Evolutionary conservation across 2,329 filamentous ascomycete species (phyloP), one percentile per base, ranked within the genome.

Genomic region (Trichoderma sp.): DNA sequence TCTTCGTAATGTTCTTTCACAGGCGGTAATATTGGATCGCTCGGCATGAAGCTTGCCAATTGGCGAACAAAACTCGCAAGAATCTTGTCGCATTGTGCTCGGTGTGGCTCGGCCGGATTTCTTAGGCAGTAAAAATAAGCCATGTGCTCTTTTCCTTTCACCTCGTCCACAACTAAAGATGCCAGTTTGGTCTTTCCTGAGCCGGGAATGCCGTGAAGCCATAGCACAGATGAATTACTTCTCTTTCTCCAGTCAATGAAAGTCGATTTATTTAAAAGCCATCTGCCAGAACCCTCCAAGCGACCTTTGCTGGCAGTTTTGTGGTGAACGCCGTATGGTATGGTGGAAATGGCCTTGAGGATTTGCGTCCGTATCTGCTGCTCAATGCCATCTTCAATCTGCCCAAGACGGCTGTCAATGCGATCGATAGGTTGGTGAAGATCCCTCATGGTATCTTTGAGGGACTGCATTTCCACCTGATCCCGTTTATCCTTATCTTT

Each of bases 181-280:
- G 59, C 59, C 7, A 72, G 14, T 31, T 72, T 72, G 35, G 53
- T 72, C 53, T 72, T 72, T 21, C 68, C 68, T 29, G 68, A 72
- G 4, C 68, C 68, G 1, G 68, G 56, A 33, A 72, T 72, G n/a
- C 68, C 68, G 18, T 72, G 68, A 29, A 72, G 59, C 68, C 68
- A 72, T n/a, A 72, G 68, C 53, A 72, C 53, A 18, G 68, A 72
- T 33, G 68, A 72, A 29, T 12, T 24, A 21, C 68, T 72, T 50
- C 11, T 27, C 31, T 63, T 24, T 29, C 59, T 12, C 68, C 68
- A 72, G 24, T 33, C 59, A n/a, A 18, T 29, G 12, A 27, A 72
- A 21, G 33, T n/a, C 6, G 29, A 8, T 6, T 72, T 63, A 16
- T 45, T 60, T 21, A 63, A 63, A 45, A 72, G 68, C 56, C 68